Base-by-base conservation (phyloP, 176 grass and related monocot genomes). In the Pontederia paniculata region DNA sequence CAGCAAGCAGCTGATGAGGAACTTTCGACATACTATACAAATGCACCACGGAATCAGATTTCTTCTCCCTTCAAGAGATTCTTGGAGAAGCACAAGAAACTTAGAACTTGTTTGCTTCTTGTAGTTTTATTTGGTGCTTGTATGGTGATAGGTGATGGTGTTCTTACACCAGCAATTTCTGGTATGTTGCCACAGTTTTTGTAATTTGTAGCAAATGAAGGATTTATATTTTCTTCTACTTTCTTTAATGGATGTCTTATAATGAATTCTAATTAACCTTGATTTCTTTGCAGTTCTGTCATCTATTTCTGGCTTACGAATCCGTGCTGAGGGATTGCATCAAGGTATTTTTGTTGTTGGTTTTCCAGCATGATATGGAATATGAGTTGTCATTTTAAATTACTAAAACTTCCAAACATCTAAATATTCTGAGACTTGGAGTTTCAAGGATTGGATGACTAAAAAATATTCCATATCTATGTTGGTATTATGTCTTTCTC, bases 1-100 rank as follows among this genome's bases (percentile, higher is more conserved):
- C 93, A 98, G 70, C 93, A 98, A 77, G 80, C 93, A 58, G 93
- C 83, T 0, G 93, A 98, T 75, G 93, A 98, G 70, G 93, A 98
- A 54, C 78, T 98, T 44, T 88, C 93, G 4, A 80, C 86, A 63
- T 91, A 98, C 64, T 88, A 98, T 57, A 74, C 72, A 62, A 60
- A 75, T 44, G 41, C 25, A 57, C 41, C 53, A 62, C 72, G 43
- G 12, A 56, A 63, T 68, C 55, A 54, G 66, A 91, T 80, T 43
- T 77, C 80, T 17, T 82, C 83, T 67, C 81, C 83, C 37, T 62
- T 91, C 48, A 98, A 82, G 71, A 76, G 77, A 55, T 98, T 91
- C 42, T 62, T 98, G 58, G 93, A 98, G 69, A 98, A 91, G 58
- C 86, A 98, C 66, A 91, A 77, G 63, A 98, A 62, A 50, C 9